phyloP scores from a whole-genome alignment of 2,329 filamentous ascomycete species.

The Hirsutella thompsonii region DNA sequence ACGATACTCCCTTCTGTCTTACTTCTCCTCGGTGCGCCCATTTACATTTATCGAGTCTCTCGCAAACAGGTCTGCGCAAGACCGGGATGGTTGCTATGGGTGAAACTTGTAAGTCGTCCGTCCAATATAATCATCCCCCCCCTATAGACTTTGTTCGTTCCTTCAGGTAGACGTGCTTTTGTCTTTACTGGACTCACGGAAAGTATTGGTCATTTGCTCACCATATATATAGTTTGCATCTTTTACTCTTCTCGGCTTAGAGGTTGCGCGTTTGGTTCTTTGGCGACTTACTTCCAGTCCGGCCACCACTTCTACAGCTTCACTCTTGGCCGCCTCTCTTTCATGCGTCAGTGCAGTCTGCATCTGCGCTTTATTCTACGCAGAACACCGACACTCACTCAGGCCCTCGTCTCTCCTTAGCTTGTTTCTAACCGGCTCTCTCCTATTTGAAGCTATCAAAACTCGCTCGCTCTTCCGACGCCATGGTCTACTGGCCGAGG shows the following conservation, averaged over 20 bases:
- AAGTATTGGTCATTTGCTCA: too few species aligned
- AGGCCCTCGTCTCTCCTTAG: slow-evolving; percentile 27
- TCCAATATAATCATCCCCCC: too few species aligned
- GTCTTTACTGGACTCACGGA: too few species aligned
- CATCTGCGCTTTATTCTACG: slow-evolving; percentile 13
- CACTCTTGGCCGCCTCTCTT: slow-evolving; percentile 13
- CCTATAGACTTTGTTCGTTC: too few species aligned
- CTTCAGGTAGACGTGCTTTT: too few species aligned
- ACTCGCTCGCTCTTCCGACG: slow-evolving; percentile 14
- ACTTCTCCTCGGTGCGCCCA: too few species aligned
- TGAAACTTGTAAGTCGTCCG: too few species aligned
- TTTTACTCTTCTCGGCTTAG: slow-evolving; percentile 12
- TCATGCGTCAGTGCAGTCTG: slow-evolving; percentile 13
- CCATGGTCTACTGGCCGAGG: slow-evolving; percentile 8
- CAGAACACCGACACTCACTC: slow-evolving; percentile 19
- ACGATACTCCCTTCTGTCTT: too few species aligned
- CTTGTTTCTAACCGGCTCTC: slow-evolving; percentile 24
- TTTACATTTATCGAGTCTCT: too few species aligned
- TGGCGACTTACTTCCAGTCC: slow-evolving; percentile 1
- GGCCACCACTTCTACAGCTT: slow-evolving; percentile 9
- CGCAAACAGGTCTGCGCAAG: too few species aligned
- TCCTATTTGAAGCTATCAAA: slow-evolving; percentile 26
- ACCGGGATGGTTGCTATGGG: too few species aligned
- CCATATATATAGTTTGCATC: slow-evolving; percentile 8
- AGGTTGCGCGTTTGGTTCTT: slow-evolving; percentile 14